Base-by-base conservation (phyloP, 495 filamentous ascomycete species). In the Aspergillus incahuasiensis region DNA sequence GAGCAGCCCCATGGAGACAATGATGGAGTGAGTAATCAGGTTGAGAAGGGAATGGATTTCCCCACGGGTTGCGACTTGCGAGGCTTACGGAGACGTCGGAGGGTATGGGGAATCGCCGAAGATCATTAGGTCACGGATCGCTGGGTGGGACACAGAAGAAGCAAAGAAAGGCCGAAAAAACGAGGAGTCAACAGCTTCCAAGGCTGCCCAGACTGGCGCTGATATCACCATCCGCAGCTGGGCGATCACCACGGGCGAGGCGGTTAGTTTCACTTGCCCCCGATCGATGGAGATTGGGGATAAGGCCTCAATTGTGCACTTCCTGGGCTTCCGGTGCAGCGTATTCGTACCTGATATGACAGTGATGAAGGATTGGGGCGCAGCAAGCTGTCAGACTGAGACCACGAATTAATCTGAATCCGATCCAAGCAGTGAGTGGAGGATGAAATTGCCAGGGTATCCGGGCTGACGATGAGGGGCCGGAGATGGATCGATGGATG, bases 41-140 rank as follows among this genome's bases (percentile, higher is more conserved):
- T 56, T 39, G 47, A 45, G 54, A 45, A 56, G 43, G 47, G 52
- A 30, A 53, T 38, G 4, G 38, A 40, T 40, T 61, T 61, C 62
- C 61, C 62, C 69, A 72, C 66, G 57, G 57, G 48, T 40, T 40
- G 45, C 64, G 49, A 63, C 35, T 40, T 40, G 45, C 64, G 49
- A 63, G 57, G 55, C 54, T 60, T 61, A 64, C 67, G 68, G 69
- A 68, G 46, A 53, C 49, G 62, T 65, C 64, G 65, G 67, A 67
- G 56, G 28, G 46, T 66, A 63, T 62, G 68, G 59, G 65, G 60
- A 53, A 61, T 59, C 53, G 51, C 54, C 61, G 59, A 54, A 48
- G 61, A 63, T 58, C 66, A 67, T 71, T 66, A 66, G 64, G 38
- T 66, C 55, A 68, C 52, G 24, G 59, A 55, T 62, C 55, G 54